These are phyloP conservation scores for Scedosporium minutisporum DNA, from an alignment of 2,329 filamentous ascomycete genomes.

Conservation along the genomic window DNA sequence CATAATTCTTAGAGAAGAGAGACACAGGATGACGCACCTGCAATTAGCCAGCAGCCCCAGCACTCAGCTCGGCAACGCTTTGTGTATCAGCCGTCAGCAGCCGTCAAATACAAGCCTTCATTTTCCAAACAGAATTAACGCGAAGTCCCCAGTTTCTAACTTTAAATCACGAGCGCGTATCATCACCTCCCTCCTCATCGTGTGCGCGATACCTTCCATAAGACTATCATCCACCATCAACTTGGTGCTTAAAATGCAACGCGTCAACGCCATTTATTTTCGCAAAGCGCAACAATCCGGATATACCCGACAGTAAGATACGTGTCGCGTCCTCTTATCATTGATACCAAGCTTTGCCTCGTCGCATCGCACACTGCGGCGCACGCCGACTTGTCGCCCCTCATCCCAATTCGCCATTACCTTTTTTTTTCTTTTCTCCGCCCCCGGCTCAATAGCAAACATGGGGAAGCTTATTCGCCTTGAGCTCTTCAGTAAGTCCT, in stretches of 20 bases:
- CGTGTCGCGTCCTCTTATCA: not conserved
- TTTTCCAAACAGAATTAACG: too few species aligned
- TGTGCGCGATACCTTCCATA: not conserved
- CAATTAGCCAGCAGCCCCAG: too few species aligned
- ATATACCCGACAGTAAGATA: not conserved
- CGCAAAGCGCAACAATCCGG: not conserved
- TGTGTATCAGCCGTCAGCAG: too few species aligned
- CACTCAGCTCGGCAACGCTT: too few species aligned
- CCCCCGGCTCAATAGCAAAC: conserved; percentile 24
- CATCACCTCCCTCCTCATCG: not conserved
- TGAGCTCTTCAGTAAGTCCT: conserved; percentile 74
- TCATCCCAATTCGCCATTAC: not conserved
- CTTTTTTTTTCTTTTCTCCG: not conserved
- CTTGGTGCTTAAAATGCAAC: not conserved
- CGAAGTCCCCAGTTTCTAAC: too few species aligned
- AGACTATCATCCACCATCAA: not conserved
- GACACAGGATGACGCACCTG: too few species aligned
- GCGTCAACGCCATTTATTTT: not conserved
- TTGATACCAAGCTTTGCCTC: not conserved
- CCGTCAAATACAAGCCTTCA: too few species aligned
- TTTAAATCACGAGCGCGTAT: not conserved
- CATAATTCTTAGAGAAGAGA: too few species aligned
- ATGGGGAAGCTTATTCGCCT: conserved; percentile 97
- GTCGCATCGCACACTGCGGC: too few species aligned
- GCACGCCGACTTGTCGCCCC: not conserved